Evolutionary conservation across 2,329 filamentous ascomycete species (phyloP).

Genomic region (Stenocarpella maydis): DNA sequence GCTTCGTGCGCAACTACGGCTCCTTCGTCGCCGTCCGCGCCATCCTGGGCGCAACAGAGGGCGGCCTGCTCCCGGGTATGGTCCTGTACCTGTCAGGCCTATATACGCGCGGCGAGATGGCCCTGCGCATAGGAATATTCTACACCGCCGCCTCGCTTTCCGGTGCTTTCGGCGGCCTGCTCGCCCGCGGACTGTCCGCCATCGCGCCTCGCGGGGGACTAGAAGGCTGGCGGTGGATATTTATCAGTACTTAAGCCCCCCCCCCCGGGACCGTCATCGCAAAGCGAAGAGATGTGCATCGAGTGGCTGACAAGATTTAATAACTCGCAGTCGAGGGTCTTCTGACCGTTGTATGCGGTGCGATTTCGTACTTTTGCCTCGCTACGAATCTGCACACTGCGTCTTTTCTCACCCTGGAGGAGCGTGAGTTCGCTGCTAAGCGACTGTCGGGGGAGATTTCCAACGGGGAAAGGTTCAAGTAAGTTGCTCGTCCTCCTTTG

Average conservation of each 20-base stretch:
- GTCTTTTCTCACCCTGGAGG: conserved; percentile 59
- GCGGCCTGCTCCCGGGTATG: conserved; percentile 72
- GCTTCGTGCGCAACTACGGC: conserved; percentile 60
- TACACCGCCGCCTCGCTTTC: conserved; percentile 73
- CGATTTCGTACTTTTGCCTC: conserved; percentile 60
- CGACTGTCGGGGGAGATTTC: conserved; percentile 51
- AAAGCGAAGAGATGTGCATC: no score
- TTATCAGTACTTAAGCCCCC: no score
- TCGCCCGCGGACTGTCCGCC: conserved; percentile 68
- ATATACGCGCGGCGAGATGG: conserved; percentile 67
- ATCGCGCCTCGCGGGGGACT: conserved; percentile 63
- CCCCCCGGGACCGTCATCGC: no score
- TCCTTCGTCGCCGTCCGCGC: conserved; percentile 70
- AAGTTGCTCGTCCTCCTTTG: background rate
- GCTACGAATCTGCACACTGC: conserved; percentile 65
- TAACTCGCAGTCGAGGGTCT: conserved; percentile 69
- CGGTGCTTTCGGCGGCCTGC: conserved; percentile 69
- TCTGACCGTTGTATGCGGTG: conserved; percentile 61
- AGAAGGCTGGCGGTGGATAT: conserved; percentile 69
- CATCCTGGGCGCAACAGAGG: conserved; percentile 69
- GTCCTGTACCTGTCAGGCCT: conserved; percentile 71
- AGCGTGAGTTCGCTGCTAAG: conserved; percentile 57
- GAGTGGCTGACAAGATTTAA: no score
- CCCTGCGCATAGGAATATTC: conserved; percentile 71
- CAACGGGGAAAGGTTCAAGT: conserved; percentile 47